Evolutionary conservation across 306 rosid species (phyloP).

Genomic region (Trifolium subterraneum): DNA sequence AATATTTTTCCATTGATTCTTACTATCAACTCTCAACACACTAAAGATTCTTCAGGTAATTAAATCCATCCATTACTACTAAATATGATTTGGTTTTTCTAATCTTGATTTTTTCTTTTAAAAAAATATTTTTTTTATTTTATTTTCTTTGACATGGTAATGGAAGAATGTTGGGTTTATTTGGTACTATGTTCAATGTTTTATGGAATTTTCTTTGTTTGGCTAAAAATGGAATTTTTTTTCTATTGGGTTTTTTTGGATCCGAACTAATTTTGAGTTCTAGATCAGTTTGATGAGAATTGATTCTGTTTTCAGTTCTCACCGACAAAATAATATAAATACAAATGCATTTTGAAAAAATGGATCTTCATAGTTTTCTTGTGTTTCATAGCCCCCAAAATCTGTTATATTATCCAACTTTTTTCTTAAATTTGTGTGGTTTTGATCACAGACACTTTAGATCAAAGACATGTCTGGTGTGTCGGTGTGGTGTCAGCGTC

Average conservation of each 20-base stretch:
- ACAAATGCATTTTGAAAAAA: constrained; percentile 24
- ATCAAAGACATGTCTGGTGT: background rate
- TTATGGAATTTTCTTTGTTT: constrained; percentile 10
- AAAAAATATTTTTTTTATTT: background rate
- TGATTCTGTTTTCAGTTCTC: constrained; percentile 2
- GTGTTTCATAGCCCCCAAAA: background rate
- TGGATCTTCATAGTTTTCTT: constrained; percentile 23
- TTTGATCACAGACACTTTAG: background rate
- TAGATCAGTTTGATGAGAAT: constrained; percentile 12
- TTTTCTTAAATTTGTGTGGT: constrained; percentile 19
- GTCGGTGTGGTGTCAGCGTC: background rate
- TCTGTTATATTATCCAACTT: background rate
- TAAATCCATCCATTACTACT: constrained; percentile 17
- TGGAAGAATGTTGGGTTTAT: constrained; percentile 3
- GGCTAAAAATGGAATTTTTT: constrained; percentile 23
- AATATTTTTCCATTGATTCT: too few relatives aligned
- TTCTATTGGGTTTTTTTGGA: constrained; percentile 37
- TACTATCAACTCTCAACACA: too few relatives aligned
- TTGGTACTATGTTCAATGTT: constrained; percentile 33
- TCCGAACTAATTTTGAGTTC: constrained; percentile 35
- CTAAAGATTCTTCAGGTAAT: constrained; percentile 60
- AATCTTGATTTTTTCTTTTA: background rate
- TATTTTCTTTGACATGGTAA: background rate
- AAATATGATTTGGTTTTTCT: background rate
- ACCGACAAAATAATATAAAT: background rate